Base-by-base conservation (phyloP, 129 eudicot species). In the Mikania micrantha region DNA sequence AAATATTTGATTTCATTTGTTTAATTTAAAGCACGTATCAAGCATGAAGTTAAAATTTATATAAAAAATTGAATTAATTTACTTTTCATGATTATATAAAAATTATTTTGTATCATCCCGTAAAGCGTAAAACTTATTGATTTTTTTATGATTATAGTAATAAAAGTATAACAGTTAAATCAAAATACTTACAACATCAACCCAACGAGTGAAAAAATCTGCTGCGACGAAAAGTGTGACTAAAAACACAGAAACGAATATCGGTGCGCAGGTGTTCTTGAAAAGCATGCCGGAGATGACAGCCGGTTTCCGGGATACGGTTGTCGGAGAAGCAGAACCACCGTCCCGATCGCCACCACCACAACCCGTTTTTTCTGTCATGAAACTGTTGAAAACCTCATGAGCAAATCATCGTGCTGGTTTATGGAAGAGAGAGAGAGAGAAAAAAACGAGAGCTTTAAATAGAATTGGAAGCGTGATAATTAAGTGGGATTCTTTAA, bases 181-280 rank as follows among this genome's bases (percentile, higher is more conserved):
- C 0, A 27, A 65, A 28, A 38, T 27, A 75, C 80, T 76, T 76
- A 76, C 80, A 68, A 76, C 75, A 19, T 76, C 80, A 60, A 76
- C 70, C 80, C 80, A 76, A 76, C 75, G 80, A 67, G 80, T 76
- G 75, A 76, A 76, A 11, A 76, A n/a, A 60, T 68, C 80, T 11
- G 75, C 80, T 12, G 75, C 68, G 65, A 76, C 32, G 11, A 76
- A 76, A 36, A 76, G 69, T 20, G 75, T 76, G 64, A 76, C 19
- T 36, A 76, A 50, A 47, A 76, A 76, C 45, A 76, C 80, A 0
- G 57, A 68, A 27, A 68, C 54, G 27, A 76, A 60, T 20, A 61
- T 62, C 11, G 80, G 75, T 35, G 49, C 70, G 3, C 75, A 56
- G 27, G 75, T 64, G 40, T 60, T 76, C 45, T 76, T 76, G 27